Base-by-base conservation (phyloP, 352 stramenopile genomes). In the Globisporangium solare region DNA sequence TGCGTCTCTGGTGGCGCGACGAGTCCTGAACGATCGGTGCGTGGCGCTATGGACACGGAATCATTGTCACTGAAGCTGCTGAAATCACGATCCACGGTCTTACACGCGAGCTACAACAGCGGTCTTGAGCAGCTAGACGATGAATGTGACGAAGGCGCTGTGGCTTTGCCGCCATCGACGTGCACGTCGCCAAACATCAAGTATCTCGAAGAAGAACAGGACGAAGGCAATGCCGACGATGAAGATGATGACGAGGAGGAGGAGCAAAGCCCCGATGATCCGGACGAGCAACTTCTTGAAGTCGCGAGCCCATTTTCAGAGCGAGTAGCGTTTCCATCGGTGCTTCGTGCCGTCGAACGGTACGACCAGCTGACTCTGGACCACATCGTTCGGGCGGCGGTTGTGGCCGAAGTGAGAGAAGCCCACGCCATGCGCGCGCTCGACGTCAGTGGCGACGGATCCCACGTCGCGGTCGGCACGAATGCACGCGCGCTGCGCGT, bases 401-500 rank as follows among this genome's bases (percentile, higher is more conserved):
- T 87, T n/a, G 52, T 84, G 13, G 75, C 77, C 2, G 66, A 86
- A 63, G 73, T 73, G 17, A 70, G 67, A 43, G 78, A 89, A 54
- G 67, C 67, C 1, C 76, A 88, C 47, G 76, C 78, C 2, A 69
- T 85, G 2, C 77, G 78, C 0, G 78, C 76, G 2, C 67, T 90
- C 39, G 76, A 80, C 37, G 61, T 82, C 6, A 59, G 73, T 40
- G 49, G 61, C 0, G 66, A 61, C 32, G 76, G 78, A 13, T 56
- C 43, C 6, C 66, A 79, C 20, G 52, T 88, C n/a, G 71, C 69
- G 20, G 74, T 90, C 42, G 80, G 80, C 13, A 88, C 76, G 3
- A 88, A 90, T 42, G 74, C 77, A 4, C 67, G 80, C 18, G 75
- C 77, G 0, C 49, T 88, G 0, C 70, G 78, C 1, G 52, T 90